Conservation (phyloP, 192 early-diverging fungal species). For the Linnemannia schmuckeri region DNA sequence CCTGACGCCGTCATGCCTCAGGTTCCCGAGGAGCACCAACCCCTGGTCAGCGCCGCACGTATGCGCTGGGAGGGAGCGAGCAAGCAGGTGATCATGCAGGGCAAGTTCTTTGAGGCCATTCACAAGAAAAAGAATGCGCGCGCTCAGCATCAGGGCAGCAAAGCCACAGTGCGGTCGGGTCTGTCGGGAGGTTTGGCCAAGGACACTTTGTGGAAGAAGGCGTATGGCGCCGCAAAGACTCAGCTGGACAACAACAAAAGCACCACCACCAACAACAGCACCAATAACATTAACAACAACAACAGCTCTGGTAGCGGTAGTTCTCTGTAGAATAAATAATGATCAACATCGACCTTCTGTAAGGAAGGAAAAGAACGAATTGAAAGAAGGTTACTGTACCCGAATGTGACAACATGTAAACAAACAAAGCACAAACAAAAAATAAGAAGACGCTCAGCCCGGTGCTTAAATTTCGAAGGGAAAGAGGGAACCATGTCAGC, state of each 20-base stretch:
- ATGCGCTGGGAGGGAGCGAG: slow-evolving; percentile 46
- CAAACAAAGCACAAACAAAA: neutral
- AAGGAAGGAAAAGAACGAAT: neutral
- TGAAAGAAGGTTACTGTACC: too few species aligned
- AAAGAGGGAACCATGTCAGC: neutral
- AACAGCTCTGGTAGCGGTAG: neutral
- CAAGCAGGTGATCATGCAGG: slow-evolving; percentile 25
- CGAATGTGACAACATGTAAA: neutral
- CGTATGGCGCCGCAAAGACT: slow-evolving; percentile 14
- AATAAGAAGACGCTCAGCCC: neutral
- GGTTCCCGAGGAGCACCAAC: slow-evolving; percentile 34
- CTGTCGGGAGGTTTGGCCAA: neutral
- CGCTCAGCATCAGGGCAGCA: neutral
- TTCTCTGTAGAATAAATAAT: neutral
- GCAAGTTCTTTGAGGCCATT: slow-evolving; percentile 35
- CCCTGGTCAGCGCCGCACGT: slow-evolving; percentile 29
- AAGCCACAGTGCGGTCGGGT: neutral
- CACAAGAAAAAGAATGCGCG: slow-evolving; percentile 20
- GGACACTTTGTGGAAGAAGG: slow-evolving; percentile 18
- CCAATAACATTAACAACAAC: neutral
- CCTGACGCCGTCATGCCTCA: slow-evolving; percentile 37
- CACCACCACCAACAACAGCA: neutral
- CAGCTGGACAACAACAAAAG: neutral
- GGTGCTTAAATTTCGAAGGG: neutral
- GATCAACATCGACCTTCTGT: neutral